These are phyloP conservation scores for Telfairia occidentalis DNA, from an alignment of 331 rosid species.

Conservation along the genomic window DNA sequence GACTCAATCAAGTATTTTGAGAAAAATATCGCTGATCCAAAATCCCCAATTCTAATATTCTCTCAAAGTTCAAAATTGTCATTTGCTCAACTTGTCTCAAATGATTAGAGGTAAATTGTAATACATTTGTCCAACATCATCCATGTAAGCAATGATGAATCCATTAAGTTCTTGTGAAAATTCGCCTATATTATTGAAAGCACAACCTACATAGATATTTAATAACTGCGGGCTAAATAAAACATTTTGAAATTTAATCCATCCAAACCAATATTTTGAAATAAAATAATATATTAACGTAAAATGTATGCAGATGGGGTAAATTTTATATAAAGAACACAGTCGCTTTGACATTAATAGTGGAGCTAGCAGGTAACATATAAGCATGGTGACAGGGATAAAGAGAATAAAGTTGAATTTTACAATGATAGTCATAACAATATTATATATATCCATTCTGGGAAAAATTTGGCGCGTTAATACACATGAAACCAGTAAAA, in stretches of 20 bases:
- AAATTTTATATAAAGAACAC: background rate
- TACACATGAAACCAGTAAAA: background rate
- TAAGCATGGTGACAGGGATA: background rate
- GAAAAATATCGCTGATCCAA: background rate
- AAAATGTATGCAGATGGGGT: background rate
- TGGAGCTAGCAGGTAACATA: background rate
- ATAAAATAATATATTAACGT: background rate
- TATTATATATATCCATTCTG: background rate
- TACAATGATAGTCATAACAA: background rate
- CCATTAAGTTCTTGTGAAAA: background rate
- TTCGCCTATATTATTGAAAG: background rate
- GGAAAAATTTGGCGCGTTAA: background rate
- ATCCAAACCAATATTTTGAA: background rate
- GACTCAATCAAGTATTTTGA: background rate
- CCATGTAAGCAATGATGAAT: background rate
- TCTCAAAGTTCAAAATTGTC: background rate
- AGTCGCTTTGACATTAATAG: background rate
- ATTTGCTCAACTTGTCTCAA: background rate
- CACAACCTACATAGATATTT: background rate
- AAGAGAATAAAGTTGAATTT: background rate
- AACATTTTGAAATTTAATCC: background rate
- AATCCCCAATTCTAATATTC: background rate
- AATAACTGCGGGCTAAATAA: background rate
- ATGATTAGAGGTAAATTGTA: background rate
- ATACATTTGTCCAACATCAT: background rate